Evolutionary conservation across 805 yeast genomes (phyloP), one percentile per base, ranked within the genome.

Genomic region (Lipomyces starkeyi): DNA sequence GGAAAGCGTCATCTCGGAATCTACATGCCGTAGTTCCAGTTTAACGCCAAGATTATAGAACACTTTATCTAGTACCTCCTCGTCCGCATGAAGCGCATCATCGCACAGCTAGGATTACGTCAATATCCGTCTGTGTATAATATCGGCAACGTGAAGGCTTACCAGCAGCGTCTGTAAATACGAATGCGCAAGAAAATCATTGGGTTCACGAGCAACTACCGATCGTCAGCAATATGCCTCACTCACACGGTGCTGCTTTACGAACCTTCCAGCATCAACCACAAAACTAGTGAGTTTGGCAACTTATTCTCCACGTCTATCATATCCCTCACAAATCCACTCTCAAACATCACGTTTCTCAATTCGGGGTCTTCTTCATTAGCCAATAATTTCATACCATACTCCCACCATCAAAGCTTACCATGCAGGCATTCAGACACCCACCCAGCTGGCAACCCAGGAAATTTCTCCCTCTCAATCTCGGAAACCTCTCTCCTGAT

Each of bases 291-390:
- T 13, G 47, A 7, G 8, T 8, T 5, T 14, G 71, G 71, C 20
- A 68, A 25, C 20, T 25, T 22, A 35, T 56, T 8, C n/a, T 61
- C 71, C 14, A 62, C 14, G 9, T 62, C 62, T n/a, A 62, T 34
- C 64, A 58, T 59, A 32, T 65, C 66, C 20, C 60, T 27, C 17
- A 68, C 59, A 52, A 64, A 59, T 5, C 68, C 68, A 5, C 56
- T 40, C 20, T 49, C 35, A 57, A 68, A 65, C 66, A 58, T 58
- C 13, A 58, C 57, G 17, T 40, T 43, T 34, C 70, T 25, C 49
- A 32, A 7, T 8, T 34, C 20, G 9, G 49, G 53, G 57, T 57
- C 66, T 63, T 11, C 17, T 29, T 17, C 22, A n/a, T 43, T 4
- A 43, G 49, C 49, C 20, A 11, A 37, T n/a, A 43, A 17, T 17